Evolutionary conservation across 257 asterid genomes (phyloP).

Genomic region (Nicotiana otophora): DNA sequence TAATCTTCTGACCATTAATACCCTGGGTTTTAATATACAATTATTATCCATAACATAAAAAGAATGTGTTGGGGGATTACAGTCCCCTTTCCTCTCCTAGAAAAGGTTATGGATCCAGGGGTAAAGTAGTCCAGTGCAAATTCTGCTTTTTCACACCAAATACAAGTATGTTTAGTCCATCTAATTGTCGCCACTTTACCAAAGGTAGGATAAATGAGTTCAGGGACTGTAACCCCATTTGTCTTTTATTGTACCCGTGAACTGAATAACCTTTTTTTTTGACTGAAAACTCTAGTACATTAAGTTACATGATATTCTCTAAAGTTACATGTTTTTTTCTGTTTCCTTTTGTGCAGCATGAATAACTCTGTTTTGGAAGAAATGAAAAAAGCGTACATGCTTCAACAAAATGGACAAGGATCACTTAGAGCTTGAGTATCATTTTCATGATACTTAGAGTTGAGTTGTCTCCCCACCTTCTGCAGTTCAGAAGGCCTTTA

Average conservation of each 20-base stretch:
- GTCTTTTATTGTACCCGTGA: background rate
- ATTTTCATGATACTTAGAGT: background rate
- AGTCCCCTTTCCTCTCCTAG: background rate
- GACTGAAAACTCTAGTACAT: background rate
- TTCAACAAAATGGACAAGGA: slow-evolving; percentile 48
- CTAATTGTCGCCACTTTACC: background rate
- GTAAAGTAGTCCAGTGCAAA: background rate
- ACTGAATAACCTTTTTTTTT: background rate
- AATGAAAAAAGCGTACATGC: slow-evolving; percentile 77
- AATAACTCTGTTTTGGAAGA: slow-evolving; percentile 75
- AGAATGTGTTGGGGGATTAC: background rate
- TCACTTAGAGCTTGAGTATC: slow-evolving; percentile 34
- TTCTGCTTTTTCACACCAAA: background rate
- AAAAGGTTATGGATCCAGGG: background rate
- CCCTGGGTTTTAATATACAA: background rate
- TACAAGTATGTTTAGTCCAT: background rate
- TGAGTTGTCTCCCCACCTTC: background rate
- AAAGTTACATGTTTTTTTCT: background rate
- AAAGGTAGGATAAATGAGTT: background rate
- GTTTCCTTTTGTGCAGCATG: slow-evolving; percentile 43
- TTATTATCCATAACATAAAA: background rate
- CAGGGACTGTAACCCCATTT: background rate
- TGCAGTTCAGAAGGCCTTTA: background rate
- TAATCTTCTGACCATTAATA: background rate
- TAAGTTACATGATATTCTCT: background rate